These are phyloP conservation scores for Neostapfia colusana DNA, from an alignment of 176 grass and related monocot species.

Conservation along the genomic window DNA sequence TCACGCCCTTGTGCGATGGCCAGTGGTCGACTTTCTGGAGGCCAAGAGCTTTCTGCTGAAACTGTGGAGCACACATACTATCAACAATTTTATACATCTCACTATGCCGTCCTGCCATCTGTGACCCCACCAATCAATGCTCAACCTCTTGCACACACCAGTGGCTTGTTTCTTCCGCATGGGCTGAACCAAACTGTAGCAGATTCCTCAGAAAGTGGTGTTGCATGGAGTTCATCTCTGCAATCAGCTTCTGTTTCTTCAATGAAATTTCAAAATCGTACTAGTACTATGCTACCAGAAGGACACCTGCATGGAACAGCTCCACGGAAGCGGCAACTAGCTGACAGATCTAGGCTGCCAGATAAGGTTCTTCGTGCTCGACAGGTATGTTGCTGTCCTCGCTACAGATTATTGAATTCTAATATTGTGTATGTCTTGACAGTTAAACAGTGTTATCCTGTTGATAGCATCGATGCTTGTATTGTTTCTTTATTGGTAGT, in stretches of 20 bases:
- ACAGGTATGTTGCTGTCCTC: slow-evolving; percentile 39
- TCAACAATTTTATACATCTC: slow-evolving; percentile 36
- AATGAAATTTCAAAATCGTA: slow-evolving; percentile 42
- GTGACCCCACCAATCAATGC: slow-evolving; percentile 23
- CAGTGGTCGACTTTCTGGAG: slow-evolving; percentile 39
- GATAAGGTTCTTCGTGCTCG: slow-evolving; percentile 33
- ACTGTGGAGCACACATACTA: slow-evolving; percentile 38
- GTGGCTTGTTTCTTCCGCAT: slow-evolving; percentile 22
- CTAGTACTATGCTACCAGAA: slow-evolving; percentile 30
- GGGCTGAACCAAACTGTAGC: slow-evolving; percentile 2
- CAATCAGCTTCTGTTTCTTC: slow-evolving; percentile 28
- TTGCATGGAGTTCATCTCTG: slow-evolving; percentile 22
- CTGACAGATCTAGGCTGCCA: slow-evolving; percentile 22
- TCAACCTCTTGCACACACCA: slow-evolving; percentile 13
- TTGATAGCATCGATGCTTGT: slow-evolving; percentile 3
- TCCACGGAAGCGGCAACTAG: slow-evolving; percentile 48
- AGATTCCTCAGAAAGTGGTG: slow-evolving; percentile 31
- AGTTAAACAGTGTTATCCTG: background rate
- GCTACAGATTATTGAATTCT: background rate
- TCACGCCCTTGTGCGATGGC: slow-evolving; percentile 6
- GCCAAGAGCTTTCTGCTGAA: slow-evolving; percentile 36
- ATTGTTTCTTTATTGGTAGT: slow-evolving; percentile 19
- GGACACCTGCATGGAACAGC: slow-evolving; percentile 30
- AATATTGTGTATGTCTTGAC: background rate
- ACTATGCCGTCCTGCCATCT: slow-evolving; percentile 43